Percentiles rank a stretch among this genome's conserved stretches.
phyloP scores from a whole-genome alignment of 2,329 filamentous ascomycete genomes.

The Fusarium sublunatum region DNA sequence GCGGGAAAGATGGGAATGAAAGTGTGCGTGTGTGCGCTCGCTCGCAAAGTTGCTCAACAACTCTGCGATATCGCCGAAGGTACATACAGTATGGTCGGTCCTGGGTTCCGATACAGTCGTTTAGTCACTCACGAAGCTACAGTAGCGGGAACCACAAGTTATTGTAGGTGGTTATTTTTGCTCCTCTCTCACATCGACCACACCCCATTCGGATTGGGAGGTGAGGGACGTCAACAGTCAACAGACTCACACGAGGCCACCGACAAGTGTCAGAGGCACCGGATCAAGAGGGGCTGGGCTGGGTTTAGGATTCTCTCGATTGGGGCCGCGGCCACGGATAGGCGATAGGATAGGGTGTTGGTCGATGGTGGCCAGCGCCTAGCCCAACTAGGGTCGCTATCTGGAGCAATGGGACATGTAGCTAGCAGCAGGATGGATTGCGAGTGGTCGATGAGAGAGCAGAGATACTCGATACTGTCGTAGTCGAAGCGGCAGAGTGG shows the following conservation, averaged over 20 bases:
- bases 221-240: constrained; percentile 38
- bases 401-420: constrained; percentile 41
- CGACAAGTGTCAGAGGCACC: constrained; percentile 29
- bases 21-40: constrained; percentile 34
- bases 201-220: constrained; percentile 33
- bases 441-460: constrained; percentile 36
- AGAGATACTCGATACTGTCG: constrained; percentile 3
- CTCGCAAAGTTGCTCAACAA: constrained; percentile 31
- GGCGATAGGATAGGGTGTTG: constrained; percentile 24
- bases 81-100: constrained; percentile 19
- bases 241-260: constrained; percentile 35
- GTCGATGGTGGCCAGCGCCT: constrained; percentile 42
- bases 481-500: constrained; percentile 7
- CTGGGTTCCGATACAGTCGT: constrained; percentile 8
- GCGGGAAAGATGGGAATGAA: constrained; percentile 18
- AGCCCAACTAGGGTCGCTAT: constrained; percentile 42
- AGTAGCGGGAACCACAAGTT: constrained; percentile 31
- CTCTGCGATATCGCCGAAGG: constrained; percentile 32
- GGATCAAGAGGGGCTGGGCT: constrained; percentile 40
- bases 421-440: constrained; percentile 42
- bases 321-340: constrained; percentile 30
- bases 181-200: constrained; percentile 22
- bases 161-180: constrained; percentile 19
- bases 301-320: constrained; percentile 14
- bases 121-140: constrained; percentile 20